Conservation (phyloP, 345 rosid genomes). For the Eucalyptus marginata region DNA sequence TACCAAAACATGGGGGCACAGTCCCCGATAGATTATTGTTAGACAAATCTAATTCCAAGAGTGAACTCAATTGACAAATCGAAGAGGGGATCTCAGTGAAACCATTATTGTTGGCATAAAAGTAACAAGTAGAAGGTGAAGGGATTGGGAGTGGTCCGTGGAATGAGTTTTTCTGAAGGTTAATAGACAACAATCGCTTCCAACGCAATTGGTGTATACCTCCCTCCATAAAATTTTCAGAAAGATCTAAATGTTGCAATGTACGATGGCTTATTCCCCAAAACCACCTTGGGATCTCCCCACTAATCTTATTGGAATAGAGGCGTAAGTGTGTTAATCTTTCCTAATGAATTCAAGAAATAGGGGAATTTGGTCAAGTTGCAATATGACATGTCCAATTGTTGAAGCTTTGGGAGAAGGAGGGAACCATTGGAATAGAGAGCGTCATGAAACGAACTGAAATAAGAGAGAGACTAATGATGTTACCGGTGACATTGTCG, state of each 20-base stretch:
- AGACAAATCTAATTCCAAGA: rapidly evolving
- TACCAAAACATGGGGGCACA: too few species aligned
- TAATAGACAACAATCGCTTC: neutral
- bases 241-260: neutral
- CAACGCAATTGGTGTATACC: neutral
- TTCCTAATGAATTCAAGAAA: neutral
- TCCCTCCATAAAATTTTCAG: neutral
- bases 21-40: rapidly evolving
- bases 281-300: neutral
- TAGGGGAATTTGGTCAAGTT: neutral
- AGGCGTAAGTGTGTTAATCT: neutral
- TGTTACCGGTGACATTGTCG: too few species aligned
- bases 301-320: neutral
- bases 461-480: too few species aligned
- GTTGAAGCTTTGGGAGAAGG: neutral
- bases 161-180: neutral
- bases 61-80: neutral
- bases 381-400: neutral
- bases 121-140: neutral
- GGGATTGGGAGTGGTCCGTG: neutral
- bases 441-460: rapidly evolving
- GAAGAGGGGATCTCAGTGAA: neutral
- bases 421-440: neutral
- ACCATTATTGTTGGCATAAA: rapidly evolving
- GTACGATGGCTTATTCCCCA: neutral